A percentile compares a stretch with the other conserved stretches of the same genome.
phyloP scores from a whole-genome alignment of 2,329 filamentous ascomycete species.

The Aspergillus vadensis region DNA sequence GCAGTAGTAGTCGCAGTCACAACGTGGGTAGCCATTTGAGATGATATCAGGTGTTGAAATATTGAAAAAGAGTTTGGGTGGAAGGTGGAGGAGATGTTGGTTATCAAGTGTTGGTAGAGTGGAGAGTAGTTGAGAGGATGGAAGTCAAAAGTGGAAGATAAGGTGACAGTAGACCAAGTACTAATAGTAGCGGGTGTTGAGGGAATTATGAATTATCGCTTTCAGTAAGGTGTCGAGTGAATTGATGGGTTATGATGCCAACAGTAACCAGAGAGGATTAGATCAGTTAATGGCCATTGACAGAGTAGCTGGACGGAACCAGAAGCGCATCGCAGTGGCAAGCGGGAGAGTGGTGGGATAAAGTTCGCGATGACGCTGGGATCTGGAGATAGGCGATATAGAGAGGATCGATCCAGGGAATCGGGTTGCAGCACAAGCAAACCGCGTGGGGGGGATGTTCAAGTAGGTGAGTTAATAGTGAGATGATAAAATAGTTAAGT shows the following conservation, averaged over 20 bases:
- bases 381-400: conserved; percentile 1
- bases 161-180: not conserved
- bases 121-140: conserved; percentile 5
- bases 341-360: conserved; percentile 11
- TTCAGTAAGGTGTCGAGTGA: not conserved
- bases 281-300: conserved; percentile 5
- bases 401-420: not conserved
- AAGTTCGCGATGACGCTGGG: conserved; percentile 19
- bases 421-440: not conserved
- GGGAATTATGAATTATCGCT: conserved; percentile 9
- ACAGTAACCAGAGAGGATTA: conserved; percentile 7
- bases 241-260: conserved; percentile 9
- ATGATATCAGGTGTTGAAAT: not conserved
- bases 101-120: conserved; percentile 4
- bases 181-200: not conserved
- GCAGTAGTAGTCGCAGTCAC: conserved; percentile 32
- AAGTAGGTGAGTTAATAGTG: not conserved
- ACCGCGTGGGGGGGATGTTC: not conserved
- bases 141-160: not conserved
- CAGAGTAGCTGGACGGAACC: conserved; percentile 8
- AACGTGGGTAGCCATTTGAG: conserved; percentile 37
- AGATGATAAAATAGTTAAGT: too few species aligned
- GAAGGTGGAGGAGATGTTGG: not conserved
- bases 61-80: not conserved
- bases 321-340: conserved; percentile 23